Percentiles rank a stretch among this genome's conserved stretches.
Evolutionary conservation across 2,329 filamentous ascomycete genomes (phyloP).

Genomic region (Botrytis porri): DNA sequence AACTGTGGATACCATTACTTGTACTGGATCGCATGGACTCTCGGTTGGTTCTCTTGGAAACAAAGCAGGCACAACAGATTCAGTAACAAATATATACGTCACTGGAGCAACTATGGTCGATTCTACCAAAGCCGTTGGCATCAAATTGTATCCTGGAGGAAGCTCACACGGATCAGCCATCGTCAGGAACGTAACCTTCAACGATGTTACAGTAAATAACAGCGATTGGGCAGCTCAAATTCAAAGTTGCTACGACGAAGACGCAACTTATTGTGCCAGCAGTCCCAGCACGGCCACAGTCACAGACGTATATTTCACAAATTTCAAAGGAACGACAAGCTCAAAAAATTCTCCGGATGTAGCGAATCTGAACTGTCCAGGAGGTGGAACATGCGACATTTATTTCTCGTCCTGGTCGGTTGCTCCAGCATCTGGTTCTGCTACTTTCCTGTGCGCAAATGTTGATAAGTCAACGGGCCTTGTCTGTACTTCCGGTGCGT

Average conservation of each 20-base stretch:
- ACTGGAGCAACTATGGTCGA: constrained; percentile 42
- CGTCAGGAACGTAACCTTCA: constrained; percentile 45
- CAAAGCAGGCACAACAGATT: constrained; percentile 37
- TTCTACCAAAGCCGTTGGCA: constrained; percentile 46
- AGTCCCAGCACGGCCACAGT: constrained; percentile 40
- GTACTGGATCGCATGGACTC: constrained; percentile 47
- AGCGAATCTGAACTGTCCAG: constrained; percentile 42
- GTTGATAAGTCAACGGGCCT: constrained; percentile 38
- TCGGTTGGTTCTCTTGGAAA: constrained; percentile 48
- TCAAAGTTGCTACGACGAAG: constrained; percentile 45
- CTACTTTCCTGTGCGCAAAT: constrained; percentile 39
- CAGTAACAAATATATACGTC: constrained; percentile 45
- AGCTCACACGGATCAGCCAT: constrained; percentile 39
- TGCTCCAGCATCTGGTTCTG: constrained; percentile 38
- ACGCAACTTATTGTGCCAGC: constrained; percentile 39
- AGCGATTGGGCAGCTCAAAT: constrained; percentile 47
- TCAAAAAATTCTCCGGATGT: constrained; percentile 39
- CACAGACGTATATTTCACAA: constrained; percentile 40
- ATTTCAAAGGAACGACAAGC: constrained; percentile 42
- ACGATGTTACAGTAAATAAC: constrained; percentile 40
- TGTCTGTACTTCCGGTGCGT: constrained; percentile 39
- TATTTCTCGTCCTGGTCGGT: constrained; percentile 39
- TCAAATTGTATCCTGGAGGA: constrained; percentile 46
- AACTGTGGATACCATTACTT: constrained; percentile 43
- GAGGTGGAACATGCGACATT: constrained; percentile 41